Evolutionary conservation across 129 eudicot species (phyloP).

Genomic region (Escallonia herrerae): DNA sequence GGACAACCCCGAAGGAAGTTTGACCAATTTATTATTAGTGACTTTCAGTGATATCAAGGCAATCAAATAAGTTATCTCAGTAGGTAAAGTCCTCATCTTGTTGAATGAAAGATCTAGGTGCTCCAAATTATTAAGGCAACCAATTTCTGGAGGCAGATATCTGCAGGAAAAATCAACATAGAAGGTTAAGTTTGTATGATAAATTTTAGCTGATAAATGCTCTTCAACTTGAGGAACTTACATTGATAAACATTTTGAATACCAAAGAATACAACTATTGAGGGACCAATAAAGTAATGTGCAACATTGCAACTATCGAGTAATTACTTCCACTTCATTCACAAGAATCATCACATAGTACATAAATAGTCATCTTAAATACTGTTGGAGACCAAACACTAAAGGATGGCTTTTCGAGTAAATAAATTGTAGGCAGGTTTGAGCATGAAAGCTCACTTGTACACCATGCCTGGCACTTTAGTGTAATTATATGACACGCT

Average conservation of each 20-base stretch:
- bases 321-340: neutral
- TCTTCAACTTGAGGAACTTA: neutral
- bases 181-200: neutral
- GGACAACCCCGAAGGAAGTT: constrained; percentile 61
- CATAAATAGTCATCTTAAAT: too few species aligned
- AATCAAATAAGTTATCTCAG: constrained; percentile 53
- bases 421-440: too few species aligned
- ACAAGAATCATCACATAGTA: neutral
- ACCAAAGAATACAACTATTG: neutral
- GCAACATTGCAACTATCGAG: constrained; percentile 1
- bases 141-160: constrained; percentile 91
- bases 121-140: constrained; percentile 68
- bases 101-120: constrained; percentile 80
- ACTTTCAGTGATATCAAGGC: constrained; percentile 65
- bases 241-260: neutral
- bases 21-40: constrained; percentile 64
- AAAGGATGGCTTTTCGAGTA: too few species aligned
- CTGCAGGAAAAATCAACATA: constrained; percentile 45
- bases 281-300: too few species aligned
- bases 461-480: too few species aligned
- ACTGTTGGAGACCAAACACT: too few species aligned
- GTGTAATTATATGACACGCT: too few species aligned
- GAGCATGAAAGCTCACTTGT: too few species aligned
- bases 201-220: neutral
- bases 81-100: constrained; percentile 71